These are phyloP conservation scores for Trichoderma orchidacearum DNA, from an alignment of 495 filamentous ascomycete genomes.

Conservation along the genomic window DNA sequence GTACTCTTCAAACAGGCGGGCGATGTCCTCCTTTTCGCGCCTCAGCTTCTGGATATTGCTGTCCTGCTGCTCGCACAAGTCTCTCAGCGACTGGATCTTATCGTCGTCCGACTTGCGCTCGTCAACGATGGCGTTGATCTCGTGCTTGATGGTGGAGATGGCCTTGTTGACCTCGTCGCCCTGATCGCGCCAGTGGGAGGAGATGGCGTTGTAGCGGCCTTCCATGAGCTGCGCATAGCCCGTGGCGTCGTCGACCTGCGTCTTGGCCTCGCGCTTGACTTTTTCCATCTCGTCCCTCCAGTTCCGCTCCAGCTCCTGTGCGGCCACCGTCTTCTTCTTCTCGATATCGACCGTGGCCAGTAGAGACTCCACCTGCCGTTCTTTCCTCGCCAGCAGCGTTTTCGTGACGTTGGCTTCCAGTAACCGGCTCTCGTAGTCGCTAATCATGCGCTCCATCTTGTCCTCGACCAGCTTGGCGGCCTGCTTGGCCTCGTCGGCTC, in stretches of 20 bases:
- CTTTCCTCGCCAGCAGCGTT: conserved; percentile 57
- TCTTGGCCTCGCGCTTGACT: conserved; percentile 43
- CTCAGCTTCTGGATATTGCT: conserved; percentile 45
- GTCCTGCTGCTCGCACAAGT: conserved; percentile 56
- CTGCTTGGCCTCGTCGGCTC: conserved; percentile 59
- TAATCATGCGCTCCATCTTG: conserved; percentile 53
- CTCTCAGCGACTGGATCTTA: conserved; percentile 40
- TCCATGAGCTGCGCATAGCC: conserved; percentile 40
- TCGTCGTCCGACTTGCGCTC: conserved; percentile 44
- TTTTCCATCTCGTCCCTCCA: conserved; percentile 50
- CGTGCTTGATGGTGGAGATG: conserved; percentile 38
- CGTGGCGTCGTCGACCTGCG: conserved; percentile 47
- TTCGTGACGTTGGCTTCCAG: conserved; percentile 60
- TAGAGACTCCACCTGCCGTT: conserved; percentile 66
- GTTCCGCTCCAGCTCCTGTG: conserved; percentile 44
- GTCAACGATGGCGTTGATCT: conserved; percentile 30
- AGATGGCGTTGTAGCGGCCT: conserved; percentile 58
- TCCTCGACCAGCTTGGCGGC: conserved; percentile 59
- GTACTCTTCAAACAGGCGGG: conserved; percentile 44
- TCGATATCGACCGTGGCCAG: conserved; percentile 54
- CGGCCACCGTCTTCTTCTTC: conserved; percentile 41
- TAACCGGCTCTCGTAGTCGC: conserved; percentile 53
- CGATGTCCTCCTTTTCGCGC: conserved; percentile 46
- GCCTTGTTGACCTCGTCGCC: conserved; percentile 42
- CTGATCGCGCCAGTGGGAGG: conserved; percentile 49